These are phyloP conservation scores for Penicillium coffeae DNA, from an alignment of 495 filamentous ascomycete genomes.

Conservation along the genomic window DNA sequence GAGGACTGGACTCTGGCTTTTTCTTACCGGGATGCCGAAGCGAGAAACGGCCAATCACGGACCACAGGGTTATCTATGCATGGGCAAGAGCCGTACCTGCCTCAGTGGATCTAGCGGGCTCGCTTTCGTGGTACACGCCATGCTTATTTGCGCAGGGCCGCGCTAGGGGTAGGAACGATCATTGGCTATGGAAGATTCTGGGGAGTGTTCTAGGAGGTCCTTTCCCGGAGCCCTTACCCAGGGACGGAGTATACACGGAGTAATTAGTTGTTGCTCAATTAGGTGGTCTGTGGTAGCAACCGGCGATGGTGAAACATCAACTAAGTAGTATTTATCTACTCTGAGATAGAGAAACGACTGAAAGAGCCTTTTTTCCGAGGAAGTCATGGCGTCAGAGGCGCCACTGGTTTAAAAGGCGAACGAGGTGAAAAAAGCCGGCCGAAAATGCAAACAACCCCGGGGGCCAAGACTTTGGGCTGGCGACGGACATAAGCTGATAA, in stretches of 20 bases:
- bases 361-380: background rate
- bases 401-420: background rate
- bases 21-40: constrained; percentile 23
- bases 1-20: background rate
- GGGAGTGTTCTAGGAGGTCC: background rate
- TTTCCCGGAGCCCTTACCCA: too few species aligned
- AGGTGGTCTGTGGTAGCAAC: too few species aligned
- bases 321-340: too few species aligned
- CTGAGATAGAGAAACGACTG: background rate
- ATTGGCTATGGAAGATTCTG: constrained; percentile 1
- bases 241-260: too few species aligned
- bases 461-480: background rate
- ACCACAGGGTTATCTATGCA: constrained; percentile 26
- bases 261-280: too few species aligned
- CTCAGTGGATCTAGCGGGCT: constrained; percentile 7
- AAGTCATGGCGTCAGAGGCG: background rate
- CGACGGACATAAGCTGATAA: background rate
- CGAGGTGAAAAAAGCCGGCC: background rate
- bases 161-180: constrained; percentile 6
- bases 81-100: constrained; percentile 12
- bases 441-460: background rate
- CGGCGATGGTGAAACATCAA: too few species aligned
- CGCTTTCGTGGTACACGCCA: too few species aligned
- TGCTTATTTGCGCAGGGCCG: too few species aligned
- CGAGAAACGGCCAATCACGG: constrained; percentile 20